Evolutionary conservation across 441 rosid genomes (phyloP).

Genomic region (Bruguiera hainesii): DNA sequence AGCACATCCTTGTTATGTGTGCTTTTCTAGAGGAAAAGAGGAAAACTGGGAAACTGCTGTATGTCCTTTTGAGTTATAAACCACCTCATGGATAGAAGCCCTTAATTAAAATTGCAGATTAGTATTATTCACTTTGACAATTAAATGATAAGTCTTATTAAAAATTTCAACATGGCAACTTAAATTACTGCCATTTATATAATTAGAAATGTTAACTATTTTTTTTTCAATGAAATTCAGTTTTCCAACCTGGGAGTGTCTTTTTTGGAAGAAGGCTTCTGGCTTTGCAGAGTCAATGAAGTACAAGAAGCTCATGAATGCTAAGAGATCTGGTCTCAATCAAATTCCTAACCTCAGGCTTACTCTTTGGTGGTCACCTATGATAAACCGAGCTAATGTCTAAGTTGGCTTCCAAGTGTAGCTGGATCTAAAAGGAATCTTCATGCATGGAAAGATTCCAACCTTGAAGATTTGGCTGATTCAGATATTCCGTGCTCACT

Average conservation of each 20-base stretch:
- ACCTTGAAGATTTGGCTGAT: constrained; percentile 45
- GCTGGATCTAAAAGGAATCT: constrained; percentile 93
- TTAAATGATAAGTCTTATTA: too few species aligned
- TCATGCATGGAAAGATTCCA: constrained; percentile 38
- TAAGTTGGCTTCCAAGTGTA: constrained; percentile 99
- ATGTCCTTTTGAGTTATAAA: too few species aligned
- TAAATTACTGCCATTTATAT: too few species aligned
- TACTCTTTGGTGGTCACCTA: constrained; percentile 99
- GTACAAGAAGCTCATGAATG: constrained; percentile 95
- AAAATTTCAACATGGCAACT: too few species aligned
- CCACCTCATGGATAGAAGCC: too few species aligned
- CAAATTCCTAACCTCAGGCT: constrained; percentile 97
- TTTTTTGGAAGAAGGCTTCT: constrained; percentile 98
- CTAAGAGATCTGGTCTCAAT: constrained; percentile 98
- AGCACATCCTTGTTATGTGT: too few species aligned
- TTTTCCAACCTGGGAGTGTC: constrained; percentile 99
- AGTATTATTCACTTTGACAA: too few species aligned
- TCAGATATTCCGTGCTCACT: constrained; percentile 97
- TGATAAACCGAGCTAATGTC: constrained; percentile 87
- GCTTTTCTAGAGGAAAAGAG: too few species aligned
- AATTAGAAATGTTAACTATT: constrained; percentile 18
- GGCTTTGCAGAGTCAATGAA: constrained; percentile 99
- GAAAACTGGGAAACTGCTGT: too few species aligned
- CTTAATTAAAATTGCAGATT: too few species aligned
- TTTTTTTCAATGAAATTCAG: constrained; percentile 33